These are phyloP conservation scores for Tylopilus balloui DNA, from an alignment of 768 basidiomycete species.

Conservation along the genomic window DNA sequence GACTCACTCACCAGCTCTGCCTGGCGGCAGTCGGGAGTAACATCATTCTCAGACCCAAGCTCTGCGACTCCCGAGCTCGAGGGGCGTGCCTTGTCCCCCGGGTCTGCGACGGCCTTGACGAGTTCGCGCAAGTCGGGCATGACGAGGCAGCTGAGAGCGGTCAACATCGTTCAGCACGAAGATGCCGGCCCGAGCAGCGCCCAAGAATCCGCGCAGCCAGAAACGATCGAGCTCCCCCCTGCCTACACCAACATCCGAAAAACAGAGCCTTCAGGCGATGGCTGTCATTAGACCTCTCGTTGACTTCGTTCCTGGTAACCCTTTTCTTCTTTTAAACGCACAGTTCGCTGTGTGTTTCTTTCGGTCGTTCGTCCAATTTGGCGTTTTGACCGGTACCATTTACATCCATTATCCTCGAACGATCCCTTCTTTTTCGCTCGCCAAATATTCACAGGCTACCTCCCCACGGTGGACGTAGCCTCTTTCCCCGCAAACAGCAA, in stretches of 20 bases:
- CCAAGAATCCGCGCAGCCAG: conserved; percentile 42
- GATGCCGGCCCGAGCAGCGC: conserved; percentile 55
- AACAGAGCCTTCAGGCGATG: neutral
- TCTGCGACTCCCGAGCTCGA: conserved; percentile 45
- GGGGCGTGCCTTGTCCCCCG: conserved; percentile 10
- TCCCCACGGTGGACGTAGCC: neutral
- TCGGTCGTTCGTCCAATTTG: neutral
- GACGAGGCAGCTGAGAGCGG: conserved; percentile 54
- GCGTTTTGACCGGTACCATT: conserved; percentile 3
- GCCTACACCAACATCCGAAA: conserved; percentile 65
- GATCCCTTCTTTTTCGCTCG: neutral
- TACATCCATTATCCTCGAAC: neutral
- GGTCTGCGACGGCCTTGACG: conserved; percentile 19
- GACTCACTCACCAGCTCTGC: conserved; percentile 16
- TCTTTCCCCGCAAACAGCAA: neutral
- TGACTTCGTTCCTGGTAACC: neutral
- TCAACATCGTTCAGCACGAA: conserved; percentile 83
- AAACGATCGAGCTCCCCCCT: conserved; percentile 80
- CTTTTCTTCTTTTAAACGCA: neutral
- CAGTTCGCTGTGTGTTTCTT: neutral
- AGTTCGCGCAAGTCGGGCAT: conserved; percentile 36
- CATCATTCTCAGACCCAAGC: conserved; percentile 34
- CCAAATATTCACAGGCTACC: neutral
- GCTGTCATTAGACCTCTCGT: neutral
- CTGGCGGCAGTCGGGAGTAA: conserved; percentile 26